Percentiles rank a stretch among this genome's conserved stretches.
Conservation (phyloP, 805 yeast genomes). For the Sugiyamaella boreocaroliniensis region DNA sequence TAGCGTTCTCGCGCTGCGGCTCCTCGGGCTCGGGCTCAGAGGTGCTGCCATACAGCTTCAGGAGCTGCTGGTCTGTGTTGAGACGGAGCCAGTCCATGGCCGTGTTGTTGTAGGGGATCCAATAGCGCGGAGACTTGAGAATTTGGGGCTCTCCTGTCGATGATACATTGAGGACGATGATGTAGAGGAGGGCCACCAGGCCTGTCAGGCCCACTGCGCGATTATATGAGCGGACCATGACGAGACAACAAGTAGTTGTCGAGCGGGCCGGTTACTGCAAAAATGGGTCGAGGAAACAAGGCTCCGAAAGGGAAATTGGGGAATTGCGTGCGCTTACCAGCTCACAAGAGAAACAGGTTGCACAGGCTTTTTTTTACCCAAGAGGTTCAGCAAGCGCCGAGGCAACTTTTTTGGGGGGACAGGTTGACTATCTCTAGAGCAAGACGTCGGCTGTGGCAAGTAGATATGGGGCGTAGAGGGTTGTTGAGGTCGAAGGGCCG, state of each 20-base stretch:
- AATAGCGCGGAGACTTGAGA: background rate
- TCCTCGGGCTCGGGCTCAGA: background rate
- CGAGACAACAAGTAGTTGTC: background rate
- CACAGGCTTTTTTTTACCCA: too few relatives aligned
- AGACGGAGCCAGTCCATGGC: background rate
- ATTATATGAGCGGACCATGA: background rate
- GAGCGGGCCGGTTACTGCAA: too few relatives aligned
- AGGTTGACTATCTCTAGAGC: too few relatives aligned
- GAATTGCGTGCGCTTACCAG: too few relatives aligned
- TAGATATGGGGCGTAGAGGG: too few relatives aligned
- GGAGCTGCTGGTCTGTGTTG: background rate
- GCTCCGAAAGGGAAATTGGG: too few relatives aligned
- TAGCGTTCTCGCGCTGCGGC: constrained; percentile 49
- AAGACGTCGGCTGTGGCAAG: too few relatives aligned
- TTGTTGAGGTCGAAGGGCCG: too few relatives aligned
- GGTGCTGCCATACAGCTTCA: background rate
- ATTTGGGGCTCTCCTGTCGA: background rate
- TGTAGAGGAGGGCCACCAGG: background rate
- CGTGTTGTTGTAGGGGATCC: background rate
- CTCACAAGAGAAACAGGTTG: too few relatives aligned
- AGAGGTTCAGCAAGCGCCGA: too few relatives aligned
- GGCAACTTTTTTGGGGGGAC: too few relatives aligned
- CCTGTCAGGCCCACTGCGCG: background rate
- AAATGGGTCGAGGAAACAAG: too few relatives aligned
- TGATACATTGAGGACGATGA: background rate